Evolutionary conservation across 73 alveolate genomes (phyloP).

Genomic region (Paramecium biaurelia): DNA sequence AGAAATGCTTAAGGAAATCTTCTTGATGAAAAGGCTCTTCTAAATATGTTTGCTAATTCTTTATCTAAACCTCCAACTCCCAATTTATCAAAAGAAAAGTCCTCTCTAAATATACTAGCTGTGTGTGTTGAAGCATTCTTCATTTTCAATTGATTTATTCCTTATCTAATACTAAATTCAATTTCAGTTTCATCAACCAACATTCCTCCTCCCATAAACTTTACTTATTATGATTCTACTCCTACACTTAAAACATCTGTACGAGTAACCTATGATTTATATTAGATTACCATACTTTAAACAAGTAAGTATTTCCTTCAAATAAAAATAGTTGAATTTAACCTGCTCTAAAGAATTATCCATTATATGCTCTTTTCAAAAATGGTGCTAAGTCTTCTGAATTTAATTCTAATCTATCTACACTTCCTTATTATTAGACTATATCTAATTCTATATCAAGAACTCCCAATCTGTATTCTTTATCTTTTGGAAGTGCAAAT

Average conservation of each 20-base stretch:
- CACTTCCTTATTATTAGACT: background rate
- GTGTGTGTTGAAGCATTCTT: background rate
- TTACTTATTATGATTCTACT: background rate
- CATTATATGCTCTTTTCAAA: background rate
- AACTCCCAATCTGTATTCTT: conserved; percentile 20
- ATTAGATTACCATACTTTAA: background rate
- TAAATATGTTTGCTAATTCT: conserved; percentile 96
- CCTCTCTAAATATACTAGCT: conserved; percentile 39
- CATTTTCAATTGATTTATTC: background rate
- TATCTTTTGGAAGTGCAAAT: conserved; percentile 10
- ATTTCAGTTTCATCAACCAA: background rate
- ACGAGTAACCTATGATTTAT: background rate
- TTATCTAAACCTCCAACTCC: conserved; percentile 99
- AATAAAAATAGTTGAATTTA: background rate
- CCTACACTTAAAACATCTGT: conserved; percentile 7
- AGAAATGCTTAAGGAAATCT: conserved; percentile 97
- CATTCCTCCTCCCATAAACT: background rate
- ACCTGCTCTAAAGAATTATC: background rate
- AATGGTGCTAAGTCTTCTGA: background rate
- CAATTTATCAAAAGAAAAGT: conserved; percentile 96
- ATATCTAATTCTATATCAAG: conserved; percentile 32
- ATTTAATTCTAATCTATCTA: background rate
- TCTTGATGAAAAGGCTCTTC: conserved; percentile 75
- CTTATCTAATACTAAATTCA: background rate
- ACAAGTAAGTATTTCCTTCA: background rate